Base-by-base conservation (phyloP, 805 yeast species). In the Starmera pachycereana region DNA sequence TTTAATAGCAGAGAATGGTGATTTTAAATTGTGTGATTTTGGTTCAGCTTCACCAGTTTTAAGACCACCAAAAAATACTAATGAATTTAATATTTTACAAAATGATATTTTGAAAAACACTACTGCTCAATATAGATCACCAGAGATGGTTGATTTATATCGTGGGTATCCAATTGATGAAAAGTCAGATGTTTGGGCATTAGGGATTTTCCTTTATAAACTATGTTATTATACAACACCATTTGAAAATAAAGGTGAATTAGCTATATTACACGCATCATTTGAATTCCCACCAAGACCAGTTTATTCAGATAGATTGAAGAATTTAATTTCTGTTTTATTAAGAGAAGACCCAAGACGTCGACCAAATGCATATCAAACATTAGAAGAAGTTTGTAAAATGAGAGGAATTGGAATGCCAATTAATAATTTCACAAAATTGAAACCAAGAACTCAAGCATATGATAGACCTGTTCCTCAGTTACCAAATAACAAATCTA, bases 171-270 rank as follows among this genome's bases (percentile, higher is more conserved):
- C 90, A 11, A 77, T 84, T 38, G 84, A 83, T 58, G 92, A 84
- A 54, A 84, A 84, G 57, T 75, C 86, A 38, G 95, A 84, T 56
- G 72, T 84, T 18, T 84, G 95, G 95, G 95, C 94, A 0, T 56
- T 84, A 30, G 95, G 95, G 11, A 74, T 83, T 25, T 80, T 83
- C 46, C 58, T 84, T 29, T 84, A 83, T 63, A 84, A 84, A 54
- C 55, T 84, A 37, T 81, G 92, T 53, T 84, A 81, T 57, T 84
- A 81, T 51, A 83, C 85, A 1, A 84, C 95, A 0, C 95, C 95
- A 0, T 84, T 84, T 54, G 95, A 84, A 57, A 63, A 65, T 35
- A 68, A 68, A 13, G 80, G 78, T 18, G 89, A 83, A 48, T 54
- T 62, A 32, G 81, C 81, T 35, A 83, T 84, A 25, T 52, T 81